Base-by-base conservation (phyloP, 805 yeast species). In the Metschnikowia orientalis region DNA sequence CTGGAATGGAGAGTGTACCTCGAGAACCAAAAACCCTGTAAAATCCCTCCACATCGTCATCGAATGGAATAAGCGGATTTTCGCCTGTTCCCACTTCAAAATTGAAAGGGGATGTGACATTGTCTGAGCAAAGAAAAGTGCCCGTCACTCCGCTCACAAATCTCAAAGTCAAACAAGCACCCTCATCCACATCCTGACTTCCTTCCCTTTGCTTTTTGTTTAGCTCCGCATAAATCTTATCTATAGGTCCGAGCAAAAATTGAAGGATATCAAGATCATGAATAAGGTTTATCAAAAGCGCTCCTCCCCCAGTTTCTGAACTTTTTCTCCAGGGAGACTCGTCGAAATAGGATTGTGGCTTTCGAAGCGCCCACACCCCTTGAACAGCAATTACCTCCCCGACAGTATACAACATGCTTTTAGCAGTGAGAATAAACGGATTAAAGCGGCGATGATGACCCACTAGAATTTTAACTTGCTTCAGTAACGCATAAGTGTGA, bases 21-120 rank as follows among this genome's bases (percentile, higher is more conserved):
- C 52, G 40, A 11, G 56, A 47, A 5, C 70, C 70, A 41, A 64
- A 64, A 5, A 64, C 47, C 22, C 69, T 41, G 41, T 64, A 63
- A 27, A 63, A 51, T 2, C 70, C 70, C 17, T 54, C 48, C 18
- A 61, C 37, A 8, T 45, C 51, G 8, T 41, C 50, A 36, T 54
- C 46, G 23, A 41, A 48, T 2, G 71, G 71, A 22, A 65, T 46
- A 15, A 59, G 59, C 3, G 71, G 70, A 38, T 65, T 65, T 42
- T 65, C 71, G 10, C 70, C 70, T 0, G 71, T 64, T 1, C 68
- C 67, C 4, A 54, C 50, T 45, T 64, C 71, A 33, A 65, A 65
- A 40, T 54, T 57, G 36, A 61, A 65, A 2, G 71, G 71, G 6
- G 67, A 60, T 2, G 59, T 53, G 17, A 64, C 64, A 33, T 63